Conservation (phyloP, 495 filamentous ascomycete genomes). For the Podospora sp. region DNA sequence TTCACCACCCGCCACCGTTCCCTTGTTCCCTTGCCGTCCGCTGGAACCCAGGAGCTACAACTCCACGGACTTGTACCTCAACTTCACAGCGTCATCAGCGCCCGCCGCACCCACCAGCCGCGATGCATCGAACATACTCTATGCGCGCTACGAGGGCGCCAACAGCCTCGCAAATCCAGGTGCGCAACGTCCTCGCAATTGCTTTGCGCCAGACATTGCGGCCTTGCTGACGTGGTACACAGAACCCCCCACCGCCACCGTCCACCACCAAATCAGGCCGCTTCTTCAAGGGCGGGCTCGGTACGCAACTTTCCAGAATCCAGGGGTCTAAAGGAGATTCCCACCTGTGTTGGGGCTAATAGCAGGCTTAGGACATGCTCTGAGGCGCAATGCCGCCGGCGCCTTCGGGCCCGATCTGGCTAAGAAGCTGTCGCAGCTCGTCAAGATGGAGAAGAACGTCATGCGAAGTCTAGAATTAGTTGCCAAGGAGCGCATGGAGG, state of each 20-base stretch:
- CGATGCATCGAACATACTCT: conserved; percentile 97
- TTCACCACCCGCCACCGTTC: background rate
- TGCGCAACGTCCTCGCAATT: conserved; percentile 21
- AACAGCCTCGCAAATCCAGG: conserved; percentile 63
- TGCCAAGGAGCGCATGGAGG: conserved; percentile 94
- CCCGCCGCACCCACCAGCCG: conserved; percentile 24
- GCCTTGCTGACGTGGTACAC: conserved; percentile 40
- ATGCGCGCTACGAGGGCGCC: conserved; percentile 96
- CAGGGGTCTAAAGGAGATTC: background rate
- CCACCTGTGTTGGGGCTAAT: conserved; percentile 24
- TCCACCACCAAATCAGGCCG: conserved; percentile 88
- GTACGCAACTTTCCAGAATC: conserved; percentile 49
- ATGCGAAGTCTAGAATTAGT: conserved; percentile 98
- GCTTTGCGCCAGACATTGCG: background rate
- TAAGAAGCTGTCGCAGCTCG: conserved; percentile 94
- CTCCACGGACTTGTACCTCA: background rate
- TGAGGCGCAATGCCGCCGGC: conserved; percentile 87
- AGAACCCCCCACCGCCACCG: conserved; percentile 90
- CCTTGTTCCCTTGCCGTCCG: background rate
- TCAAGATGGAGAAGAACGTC: conserved; percentile 99
- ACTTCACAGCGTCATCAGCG: background rate
- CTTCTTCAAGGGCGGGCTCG: conserved; percentile 80
- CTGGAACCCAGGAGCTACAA: background rate
- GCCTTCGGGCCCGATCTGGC: conserved; percentile 95
- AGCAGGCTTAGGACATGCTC: conserved; percentile 74